Evolutionary conservation across 2,329 filamentous ascomycete genomes (phyloP).

Genomic region (Aspergillus awamori): DNA sequence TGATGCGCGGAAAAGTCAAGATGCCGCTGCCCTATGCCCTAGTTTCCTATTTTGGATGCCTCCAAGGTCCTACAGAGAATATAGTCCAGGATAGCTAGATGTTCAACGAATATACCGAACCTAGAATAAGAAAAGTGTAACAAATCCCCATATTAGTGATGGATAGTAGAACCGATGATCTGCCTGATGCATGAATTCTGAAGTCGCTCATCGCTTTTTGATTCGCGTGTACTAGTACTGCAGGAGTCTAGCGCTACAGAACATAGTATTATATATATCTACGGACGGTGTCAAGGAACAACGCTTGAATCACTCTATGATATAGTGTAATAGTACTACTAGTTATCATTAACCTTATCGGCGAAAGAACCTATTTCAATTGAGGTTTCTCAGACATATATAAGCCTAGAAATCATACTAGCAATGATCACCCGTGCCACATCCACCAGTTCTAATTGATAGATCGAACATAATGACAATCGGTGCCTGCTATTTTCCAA

Average conservation of each 20-base stretch:
- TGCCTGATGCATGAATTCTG: no score
- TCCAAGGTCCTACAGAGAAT: not conserved
- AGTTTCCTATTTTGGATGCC: constrained; percentile 33
- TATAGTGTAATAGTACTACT: no score
- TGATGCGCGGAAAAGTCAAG: constrained; percentile 36
- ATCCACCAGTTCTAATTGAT: constrained; percentile 13
- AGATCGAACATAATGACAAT: constrained; percentile 8
- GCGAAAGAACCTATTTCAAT: not conserved
- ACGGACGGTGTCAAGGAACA: no score
- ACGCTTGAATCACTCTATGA: no score
- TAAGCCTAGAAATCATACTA: constrained; percentile 1
- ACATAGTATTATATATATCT: no score
- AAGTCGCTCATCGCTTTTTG: no score
- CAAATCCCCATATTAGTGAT: no score
- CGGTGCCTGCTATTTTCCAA: constrained; percentile 36
- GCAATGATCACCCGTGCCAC: not conserved
- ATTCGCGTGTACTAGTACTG: no score
- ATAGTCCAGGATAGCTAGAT: not conserved
- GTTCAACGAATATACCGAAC: no score
- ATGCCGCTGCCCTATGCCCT: constrained; percentile 44
- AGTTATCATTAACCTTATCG: not conserved
- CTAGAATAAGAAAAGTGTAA: no score
- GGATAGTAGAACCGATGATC: no score
- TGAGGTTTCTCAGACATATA: not conserved
- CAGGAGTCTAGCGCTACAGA: no score